phyloP scores from a whole-genome alignment of 1,139 yeast species.

The Scheffersomyces quercinus region DNA sequence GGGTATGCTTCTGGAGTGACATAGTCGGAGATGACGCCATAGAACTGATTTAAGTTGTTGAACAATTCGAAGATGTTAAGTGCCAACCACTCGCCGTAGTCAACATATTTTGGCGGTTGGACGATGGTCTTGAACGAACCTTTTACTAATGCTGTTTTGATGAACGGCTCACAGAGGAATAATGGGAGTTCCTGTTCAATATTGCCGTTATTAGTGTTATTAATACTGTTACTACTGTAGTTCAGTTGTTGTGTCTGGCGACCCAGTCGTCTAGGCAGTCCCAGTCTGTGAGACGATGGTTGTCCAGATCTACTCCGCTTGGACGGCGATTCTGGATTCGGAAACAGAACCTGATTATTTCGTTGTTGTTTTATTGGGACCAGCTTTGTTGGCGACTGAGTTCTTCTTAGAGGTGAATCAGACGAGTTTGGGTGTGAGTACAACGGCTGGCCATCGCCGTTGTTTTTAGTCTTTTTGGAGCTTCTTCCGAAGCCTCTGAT shows the following conservation, averaged over 20 bases:
- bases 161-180: constrained; percentile 90
- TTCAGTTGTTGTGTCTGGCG: constrained; percentile 9
- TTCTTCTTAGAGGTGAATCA: constrained; percentile 37
- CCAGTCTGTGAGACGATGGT: constrained; percentile 16
- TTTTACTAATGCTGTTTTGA: constrained; percentile 89
- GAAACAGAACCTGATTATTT: constrained; percentile 22
- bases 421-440: constrained; percentile 36
- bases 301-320: constrained; percentile 25
- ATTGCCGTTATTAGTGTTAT: constrained; percentile 2
- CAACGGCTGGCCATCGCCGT: constrained; percentile 37
- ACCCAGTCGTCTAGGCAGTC: constrained; percentile 24
- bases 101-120: constrained; percentile 92
- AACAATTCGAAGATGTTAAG: constrained; percentile 87
- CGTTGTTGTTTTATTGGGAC: constrained; percentile 29
- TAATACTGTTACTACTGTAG: constrained; percentile 1
- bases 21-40: constrained; percentile 84
- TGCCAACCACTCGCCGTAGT: constrained; percentile 93
- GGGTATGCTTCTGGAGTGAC: constrained; percentile 88
- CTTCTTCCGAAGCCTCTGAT: constrained; percentile 66
- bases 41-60: constrained; percentile 82
- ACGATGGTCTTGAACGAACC: constrained; percentile 98
- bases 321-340: constrained; percentile 34
- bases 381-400: constrained; percentile 38
- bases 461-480: constrained; percentile 54
- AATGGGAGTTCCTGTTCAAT: constrained; percentile 44